These are phyloP conservation scores for Simplicillium aogashimaense DNA, from an alignment of 2,329 filamentous ascomycete species.

Conservation along the genomic window DNA sequence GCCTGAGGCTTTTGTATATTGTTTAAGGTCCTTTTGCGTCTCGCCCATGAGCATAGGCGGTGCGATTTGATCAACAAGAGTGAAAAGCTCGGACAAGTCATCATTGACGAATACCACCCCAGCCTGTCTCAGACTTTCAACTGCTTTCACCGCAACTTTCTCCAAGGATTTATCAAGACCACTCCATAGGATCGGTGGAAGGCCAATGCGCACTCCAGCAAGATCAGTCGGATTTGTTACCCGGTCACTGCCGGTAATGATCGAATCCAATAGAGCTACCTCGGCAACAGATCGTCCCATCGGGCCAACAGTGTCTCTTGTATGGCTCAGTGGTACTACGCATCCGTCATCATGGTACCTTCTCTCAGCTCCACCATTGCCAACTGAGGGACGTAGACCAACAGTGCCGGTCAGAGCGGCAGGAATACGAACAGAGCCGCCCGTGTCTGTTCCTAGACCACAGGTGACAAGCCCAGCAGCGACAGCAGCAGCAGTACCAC, in stretches of 20 bases:
- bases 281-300: conserved; percentile 6
- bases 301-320: conserved; percentile 6
- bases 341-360: conserved; percentile 7
- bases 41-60: conserved; percentile 6
- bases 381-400: conserved; percentile 10
- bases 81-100: conserved; percentile 8
- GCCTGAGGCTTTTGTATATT: conserved; percentile 6
- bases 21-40: conserved; percentile 5
- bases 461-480: conserved; percentile 11
- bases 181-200: conserved; percentile 8
- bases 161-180: conserved; percentile 8
- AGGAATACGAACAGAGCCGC: conserved; percentile 10
- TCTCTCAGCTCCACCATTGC: conserved; percentile 7
- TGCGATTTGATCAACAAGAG: conserved; percentile 5
- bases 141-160: conserved; percentile 1
- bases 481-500: conserved; percentile 10
- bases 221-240: conserved; percentile 1
- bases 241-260: conserved; percentile 4
- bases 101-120: conserved; percentile 7
- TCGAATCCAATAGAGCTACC: conserved; percentile 6
- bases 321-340: conserved; percentile 7
- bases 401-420: conserved; percentile 11
- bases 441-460: conserved; percentile 12
- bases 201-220: conserved; percentile 5
- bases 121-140: conserved; percentile 4